Evolutionary conservation across 805 yeast genomes (phyloP).

Genomic region (Nakazawaea pomicola): DNA sequence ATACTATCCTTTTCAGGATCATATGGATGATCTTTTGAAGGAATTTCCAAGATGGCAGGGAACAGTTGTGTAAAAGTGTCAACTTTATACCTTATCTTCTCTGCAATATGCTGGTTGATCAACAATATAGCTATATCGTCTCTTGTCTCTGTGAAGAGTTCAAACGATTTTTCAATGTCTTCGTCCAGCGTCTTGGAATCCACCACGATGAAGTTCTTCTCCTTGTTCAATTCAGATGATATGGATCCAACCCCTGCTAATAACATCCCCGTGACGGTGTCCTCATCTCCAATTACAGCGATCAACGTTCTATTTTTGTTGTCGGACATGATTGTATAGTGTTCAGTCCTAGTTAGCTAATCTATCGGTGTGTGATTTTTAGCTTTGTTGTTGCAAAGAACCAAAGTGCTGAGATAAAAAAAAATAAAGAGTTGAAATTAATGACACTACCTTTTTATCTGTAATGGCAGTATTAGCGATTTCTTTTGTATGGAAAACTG

Average conservation of each 20-base stretch:
- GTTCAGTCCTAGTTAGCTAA: too few species aligned
- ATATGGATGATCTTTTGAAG: conserved; percentile 97
- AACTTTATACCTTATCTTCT: conserved; percentile 73
- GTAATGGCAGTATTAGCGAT: too few species aligned
- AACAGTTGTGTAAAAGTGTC: conserved; percentile 86
- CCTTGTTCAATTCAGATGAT: conserved; percentile 47
- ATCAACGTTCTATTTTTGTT: conserved; percentile 72
- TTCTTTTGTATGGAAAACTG: neutral
- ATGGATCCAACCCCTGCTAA: conserved; percentile 95
- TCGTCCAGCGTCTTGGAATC: conserved; percentile 76
- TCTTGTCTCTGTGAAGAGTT: conserved; percentile 64
- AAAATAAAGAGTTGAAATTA: too few species aligned
- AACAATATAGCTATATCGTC: conserved; percentile 89
- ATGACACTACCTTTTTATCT: neutral
- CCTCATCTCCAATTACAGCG: conserved; percentile 97
- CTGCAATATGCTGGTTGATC: conserved; percentile 94
- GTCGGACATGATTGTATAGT: too few species aligned
- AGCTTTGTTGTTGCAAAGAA: too few species aligned
- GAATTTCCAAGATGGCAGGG: conserved; percentile 95
- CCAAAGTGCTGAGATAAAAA: too few species aligned
- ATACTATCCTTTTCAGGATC: conserved; percentile 98
- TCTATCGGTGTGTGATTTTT: too few species aligned
- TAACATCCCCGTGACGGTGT: conserved; percentile 91
- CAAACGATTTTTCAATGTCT: conserved; percentile 70
- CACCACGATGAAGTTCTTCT: conserved; percentile 75